Conservation (phyloP, 2,329 filamentous ascomycete species). For the Monilinia aucupariae region DNA sequence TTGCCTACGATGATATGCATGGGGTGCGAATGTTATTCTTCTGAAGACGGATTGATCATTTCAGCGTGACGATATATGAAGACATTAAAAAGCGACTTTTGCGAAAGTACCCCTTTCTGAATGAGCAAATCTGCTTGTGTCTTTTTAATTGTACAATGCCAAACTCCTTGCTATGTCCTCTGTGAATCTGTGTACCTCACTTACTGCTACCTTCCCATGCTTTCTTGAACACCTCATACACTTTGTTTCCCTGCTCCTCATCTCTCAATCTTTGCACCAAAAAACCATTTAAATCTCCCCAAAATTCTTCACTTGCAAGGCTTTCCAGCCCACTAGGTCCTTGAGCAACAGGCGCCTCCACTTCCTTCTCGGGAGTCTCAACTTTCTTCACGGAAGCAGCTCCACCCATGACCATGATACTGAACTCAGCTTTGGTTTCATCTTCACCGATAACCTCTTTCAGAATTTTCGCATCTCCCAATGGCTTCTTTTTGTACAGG, state of each 20-base stretch:
- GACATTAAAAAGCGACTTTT: slow-evolving; percentile 19
- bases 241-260: slow-evolving; percentile 55
- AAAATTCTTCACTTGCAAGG: slow-evolving; percentile 70
- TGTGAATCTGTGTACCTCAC: slow-evolving; percentile 14
- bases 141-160: slow-evolving; percentile 2
- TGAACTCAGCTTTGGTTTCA: slow-evolving; percentile 61
- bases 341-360: slow-evolving; percentile 42
- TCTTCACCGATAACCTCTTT: slow-evolving; percentile 62
- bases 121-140: slow-evolving; percentile 10
- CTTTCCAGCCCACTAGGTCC: slow-evolving; percentile 53
- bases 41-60: slow-evolving; percentile 16
- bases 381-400: slow-evolving; percentile 43
- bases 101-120: slow-evolving; percentile 9
- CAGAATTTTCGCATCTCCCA: slow-evolving; percentile 69
- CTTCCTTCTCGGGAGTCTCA: slow-evolving; percentile 35
- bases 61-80: slow-evolving; percentile 18
- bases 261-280: slow-evolving; percentile 74
- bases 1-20: slow-evolving; percentile 22
- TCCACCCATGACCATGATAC: slow-evolving; percentile 83
- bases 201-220: slow-evolving; percentile 41
- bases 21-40: slow-evolving; percentile 13
- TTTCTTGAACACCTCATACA: slow-evolving; percentile 62
- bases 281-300: slow-evolving; percentile 78
- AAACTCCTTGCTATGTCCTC: slow-evolving; percentile 26
- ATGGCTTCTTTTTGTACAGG: slow-evolving; percentile 80